A percentile compares a stretch with the other conserved stretches of the same genome.
Conservation (phyloP, 208 protist genomes). For the Phytomonas serpens region DNA sequence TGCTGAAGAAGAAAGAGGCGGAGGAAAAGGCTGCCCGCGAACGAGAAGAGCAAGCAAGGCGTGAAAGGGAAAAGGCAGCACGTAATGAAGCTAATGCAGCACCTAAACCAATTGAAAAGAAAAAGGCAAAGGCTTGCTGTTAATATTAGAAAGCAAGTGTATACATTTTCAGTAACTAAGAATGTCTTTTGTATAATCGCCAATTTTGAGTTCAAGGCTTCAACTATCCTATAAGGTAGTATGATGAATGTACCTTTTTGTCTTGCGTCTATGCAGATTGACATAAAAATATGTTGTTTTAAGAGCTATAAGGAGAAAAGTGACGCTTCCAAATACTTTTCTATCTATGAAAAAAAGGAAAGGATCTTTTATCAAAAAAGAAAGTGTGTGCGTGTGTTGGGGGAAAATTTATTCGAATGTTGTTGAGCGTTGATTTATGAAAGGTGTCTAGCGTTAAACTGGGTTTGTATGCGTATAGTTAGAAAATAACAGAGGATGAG, state of each 20-base stretch:
- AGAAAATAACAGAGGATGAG: background rate
- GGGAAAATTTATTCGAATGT: conserved; percentile 1
- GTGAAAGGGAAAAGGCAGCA: conserved; percentile 1
- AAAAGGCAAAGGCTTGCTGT: conserved; percentile 44
- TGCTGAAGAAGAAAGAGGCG: conserved; percentile 19
- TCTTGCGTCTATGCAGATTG: background rate
- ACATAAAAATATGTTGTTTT: background rate
- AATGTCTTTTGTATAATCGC: background rate
- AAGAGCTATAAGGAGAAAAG: conserved; percentile 19
- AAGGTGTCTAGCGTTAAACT: background rate
- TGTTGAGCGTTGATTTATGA: background rate
- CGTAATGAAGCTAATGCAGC: background rate
- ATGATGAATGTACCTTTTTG: background rate
- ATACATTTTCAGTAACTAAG: background rate
- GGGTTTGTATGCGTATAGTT: background rate
- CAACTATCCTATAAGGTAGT: background rate
- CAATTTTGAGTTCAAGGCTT: background rate
- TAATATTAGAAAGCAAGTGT: conserved; percentile 26
- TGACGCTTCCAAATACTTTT: conserved; percentile 12
- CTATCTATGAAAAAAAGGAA: background rate
- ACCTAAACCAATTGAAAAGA: conserved; percentile 8
- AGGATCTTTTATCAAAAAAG: background rate
- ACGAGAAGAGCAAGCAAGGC: background rate
- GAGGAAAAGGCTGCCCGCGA: conserved; percentile 12
- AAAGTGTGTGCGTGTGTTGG: background rate